Conservation (phyloP, 148 eudicot genomes). For the Silene latifolia region DNA sequence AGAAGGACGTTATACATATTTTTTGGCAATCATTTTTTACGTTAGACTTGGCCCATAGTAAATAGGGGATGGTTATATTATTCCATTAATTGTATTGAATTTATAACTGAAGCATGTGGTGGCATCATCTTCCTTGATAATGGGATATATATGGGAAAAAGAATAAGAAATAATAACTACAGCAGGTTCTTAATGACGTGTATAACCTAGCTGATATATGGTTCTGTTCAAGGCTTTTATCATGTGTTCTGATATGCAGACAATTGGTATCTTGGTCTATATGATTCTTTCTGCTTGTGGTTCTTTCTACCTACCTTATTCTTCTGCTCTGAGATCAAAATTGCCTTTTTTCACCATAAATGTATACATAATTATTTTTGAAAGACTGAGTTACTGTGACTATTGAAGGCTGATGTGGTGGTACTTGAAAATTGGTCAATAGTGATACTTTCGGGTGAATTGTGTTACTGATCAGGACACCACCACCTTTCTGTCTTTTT, state of each 20-base stretch:
- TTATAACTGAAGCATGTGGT: not conserved
- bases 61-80: not conserved
- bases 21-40: too few relatives aligned
- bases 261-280: not conserved
- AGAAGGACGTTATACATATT: too few relatives aligned
- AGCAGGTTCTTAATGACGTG: not conserved
- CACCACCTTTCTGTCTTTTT: too few relatives aligned
- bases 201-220: not conserved
- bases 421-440: too few relatives aligned
- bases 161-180: not conserved
- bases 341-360: not conserved
- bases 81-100: not conserved
- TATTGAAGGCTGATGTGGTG: too few relatives aligned
- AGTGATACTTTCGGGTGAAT: too few relatives aligned
- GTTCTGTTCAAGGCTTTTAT: not conserved
- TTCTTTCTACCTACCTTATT: not conserved
- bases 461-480: too few relatives aligned
- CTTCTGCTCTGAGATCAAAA: not conserved
- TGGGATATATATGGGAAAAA: not conserved
- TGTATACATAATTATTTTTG: too few relatives aligned
- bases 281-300: not conserved
- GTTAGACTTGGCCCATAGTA: too few relatives aligned
- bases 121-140: not conserved
- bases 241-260: not conserved
- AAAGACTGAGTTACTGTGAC: too few relatives aligned